Base-by-base conservation (phyloP, 139 green algal genomes). In the Coelastrella sp. region DNA sequence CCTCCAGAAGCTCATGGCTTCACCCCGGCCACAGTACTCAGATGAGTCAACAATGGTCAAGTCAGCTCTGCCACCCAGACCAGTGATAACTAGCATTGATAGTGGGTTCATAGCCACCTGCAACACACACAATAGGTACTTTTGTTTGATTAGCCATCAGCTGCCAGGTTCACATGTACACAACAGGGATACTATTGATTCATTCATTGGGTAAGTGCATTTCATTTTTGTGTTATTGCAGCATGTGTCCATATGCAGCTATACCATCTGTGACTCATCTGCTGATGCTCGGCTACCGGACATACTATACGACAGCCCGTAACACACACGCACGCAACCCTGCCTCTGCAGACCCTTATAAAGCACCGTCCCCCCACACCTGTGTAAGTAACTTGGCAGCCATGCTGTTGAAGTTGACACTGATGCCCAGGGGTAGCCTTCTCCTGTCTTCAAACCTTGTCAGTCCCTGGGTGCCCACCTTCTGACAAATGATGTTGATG, bases 401-500 rank as follows among this genome's bases (percentile, higher is more conserved):
- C 47, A 92, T 95, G 61, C 81, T 89, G 16, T 92, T 90, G 17
- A 92, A 87, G 86, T 96, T 95, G 77, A 96, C 60, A 16, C 65
- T 76, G 57, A 94, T 86, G 64, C 94, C 92, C 13, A 96, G 89
- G 0, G 94, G 94, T 79, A 96, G 91, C 8, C 88, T 74, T 1
- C 59, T 54, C 19, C 92, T 68, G 87, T 96, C 92, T 85, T 96
- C 94, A 88, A 96, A 96, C 5, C 94, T 86, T 2, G 94, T 96
- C 14, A 94, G 61, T 7, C 87, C 91, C 59, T 73, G 59, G 5
- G n/a, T 77, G 68, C 14, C 84, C 4, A 93, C 84, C 85, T 94
- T 95, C 83, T 95, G 90, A 75, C 88, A 93, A 19, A 97, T 92
- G 86, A 96, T 95, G 86, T 93, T 95, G 92, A 96, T 96, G 74